Percentiles rank a stretch among this genome's conserved stretches.
phyloP scores from a whole-genome alignment of 257 asterid species.

The Euphrasia confusa region DNA sequence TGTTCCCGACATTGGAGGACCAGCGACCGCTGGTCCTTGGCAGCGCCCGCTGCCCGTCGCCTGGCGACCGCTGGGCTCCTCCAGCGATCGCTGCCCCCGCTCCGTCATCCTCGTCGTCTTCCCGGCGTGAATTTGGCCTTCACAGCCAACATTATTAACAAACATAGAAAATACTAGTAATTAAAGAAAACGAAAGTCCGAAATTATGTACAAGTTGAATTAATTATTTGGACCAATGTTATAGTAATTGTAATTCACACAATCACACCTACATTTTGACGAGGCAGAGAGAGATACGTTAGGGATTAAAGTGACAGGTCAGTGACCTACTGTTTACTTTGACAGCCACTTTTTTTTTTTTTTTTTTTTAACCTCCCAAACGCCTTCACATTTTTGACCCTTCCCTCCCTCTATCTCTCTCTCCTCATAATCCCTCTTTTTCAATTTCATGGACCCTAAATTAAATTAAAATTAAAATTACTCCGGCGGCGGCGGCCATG shows the following conservation, averaged over 20 bases:
- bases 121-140: no score
- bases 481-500: constrained; percentile 41
- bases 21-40: no score
- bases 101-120: no score
- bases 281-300: constrained; percentile 31
- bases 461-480: not conserved
- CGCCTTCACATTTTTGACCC: constrained; percentile 30
- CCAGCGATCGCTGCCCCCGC: no score
- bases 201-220: no score
- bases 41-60: no score
- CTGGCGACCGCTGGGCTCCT: no score
- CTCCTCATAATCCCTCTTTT: not conserved
- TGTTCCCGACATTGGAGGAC: no score
- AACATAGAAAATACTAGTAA: no score
- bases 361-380: constrained; percentile 28
- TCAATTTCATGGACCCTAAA: not conserved
- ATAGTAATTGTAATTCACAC: constrained; percentile 31
- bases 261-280: constrained; percentile 74
- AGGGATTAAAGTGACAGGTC: constrained; percentile 53
- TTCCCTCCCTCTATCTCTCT: not conserved
- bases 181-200: no score
- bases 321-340: constrained; percentile 75
- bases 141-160: no score
- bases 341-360: constrained; percentile 13
- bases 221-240: constrained; percentile 33